phyloP scores from a whole-genome alignment of 106 monocot species.

The Dendrobium huoshanense region DNA sequence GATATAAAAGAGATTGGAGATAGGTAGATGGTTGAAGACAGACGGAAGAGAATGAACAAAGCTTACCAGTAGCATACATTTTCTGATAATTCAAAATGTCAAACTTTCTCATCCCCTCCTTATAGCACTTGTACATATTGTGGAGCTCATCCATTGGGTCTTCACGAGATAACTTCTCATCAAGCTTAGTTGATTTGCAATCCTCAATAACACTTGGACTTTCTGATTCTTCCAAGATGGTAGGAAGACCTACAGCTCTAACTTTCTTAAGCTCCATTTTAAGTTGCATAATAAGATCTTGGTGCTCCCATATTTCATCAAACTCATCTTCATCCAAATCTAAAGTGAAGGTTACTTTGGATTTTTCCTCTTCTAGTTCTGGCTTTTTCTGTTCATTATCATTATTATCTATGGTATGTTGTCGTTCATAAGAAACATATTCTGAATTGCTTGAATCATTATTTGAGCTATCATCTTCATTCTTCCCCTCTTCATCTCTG shows the following conservation, averaged over 20 bases:
- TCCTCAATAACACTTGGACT: slow-evolving; percentile 33
- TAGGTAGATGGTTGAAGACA: neutral
- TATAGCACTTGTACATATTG: slow-evolving; percentile 74
- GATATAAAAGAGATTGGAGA: neutral
- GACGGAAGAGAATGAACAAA: neutral
- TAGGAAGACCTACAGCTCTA: slow-evolving; percentile 53
- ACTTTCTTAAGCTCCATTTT: slow-evolving; percentile 67
- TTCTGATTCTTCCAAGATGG: slow-evolving; percentile 77
- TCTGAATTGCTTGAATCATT: neutral
- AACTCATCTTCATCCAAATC: slow-evolving; percentile 46
- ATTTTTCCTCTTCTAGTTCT: neutral
- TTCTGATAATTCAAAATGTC: slow-evolving; percentile 88
- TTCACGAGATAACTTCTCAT: slow-evolving; percentile 43
- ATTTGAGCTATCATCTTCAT: neutral
- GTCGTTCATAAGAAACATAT: neutral
- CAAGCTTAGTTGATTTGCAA: slow-evolving; percentile 43
- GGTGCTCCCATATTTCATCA: slow-evolving; percentile 80
- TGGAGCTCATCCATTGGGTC: slow-evolving; percentile 70
- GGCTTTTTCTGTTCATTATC: neutral
- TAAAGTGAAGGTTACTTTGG: neutral
- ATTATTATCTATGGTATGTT: neutral
- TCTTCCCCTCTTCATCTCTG: neutral
- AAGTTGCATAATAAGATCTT: slow-evolving; percentile 78
- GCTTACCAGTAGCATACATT: slow-evolving; percentile 87
- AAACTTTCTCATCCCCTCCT: slow-evolving; percentile 79